Base-by-base conservation (phyloP, 2,329 filamentous ascomycete genomes). In the Ophiostoma sp. region DNA sequence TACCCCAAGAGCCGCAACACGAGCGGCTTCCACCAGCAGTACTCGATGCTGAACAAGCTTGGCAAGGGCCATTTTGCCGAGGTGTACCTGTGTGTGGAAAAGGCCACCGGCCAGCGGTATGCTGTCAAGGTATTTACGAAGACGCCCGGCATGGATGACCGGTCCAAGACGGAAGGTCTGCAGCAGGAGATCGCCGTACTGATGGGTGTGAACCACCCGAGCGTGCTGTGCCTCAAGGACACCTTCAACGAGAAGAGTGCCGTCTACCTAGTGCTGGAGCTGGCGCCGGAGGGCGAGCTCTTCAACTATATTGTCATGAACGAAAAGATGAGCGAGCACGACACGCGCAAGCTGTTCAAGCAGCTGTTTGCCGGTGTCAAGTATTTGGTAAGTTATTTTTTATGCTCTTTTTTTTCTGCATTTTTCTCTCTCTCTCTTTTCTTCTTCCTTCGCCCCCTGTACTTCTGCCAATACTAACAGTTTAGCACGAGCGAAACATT, bases 71-170 rank as follows among this genome's bases (percentile, higher is more conserved):
- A 97, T 77, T 98, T 97, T 78, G 95, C 94, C 48, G 93, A 94
- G 27, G 94, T 98, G 31, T 96, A 95, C 77, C 83, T 96, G 1
- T 97, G 94, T 76, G 87, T 95, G 1, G 94, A 99, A 79, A 94
- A 94, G 77, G 85, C 87, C 23, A 91, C 89, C 0, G 96, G 95
- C 8, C 86, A 89, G 75, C 87, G 90, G 70, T 98, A 89, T 78
- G 95, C 95, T 3, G 95, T 97, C 76, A 99, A 99, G 82, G 89
- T 95, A 71, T 98, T 99, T 77, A 93, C 93, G 75, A 95, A 93
- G 80, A 89, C 91, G 5, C 85, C 89, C 2, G 91, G 91, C n/a
- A 85, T 89, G 71, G 93, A 94, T 57, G 93, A 97, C 74, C 88
- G 87, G 73, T 90, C 92, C 23, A 94, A 94, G 79, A 89, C 90